Evolutionary conservation across 2,329 filamentous ascomycete species (phyloP), one percentile per base, ranked within the genome.

Genomic region (Penicillium digitatum): DNA sequence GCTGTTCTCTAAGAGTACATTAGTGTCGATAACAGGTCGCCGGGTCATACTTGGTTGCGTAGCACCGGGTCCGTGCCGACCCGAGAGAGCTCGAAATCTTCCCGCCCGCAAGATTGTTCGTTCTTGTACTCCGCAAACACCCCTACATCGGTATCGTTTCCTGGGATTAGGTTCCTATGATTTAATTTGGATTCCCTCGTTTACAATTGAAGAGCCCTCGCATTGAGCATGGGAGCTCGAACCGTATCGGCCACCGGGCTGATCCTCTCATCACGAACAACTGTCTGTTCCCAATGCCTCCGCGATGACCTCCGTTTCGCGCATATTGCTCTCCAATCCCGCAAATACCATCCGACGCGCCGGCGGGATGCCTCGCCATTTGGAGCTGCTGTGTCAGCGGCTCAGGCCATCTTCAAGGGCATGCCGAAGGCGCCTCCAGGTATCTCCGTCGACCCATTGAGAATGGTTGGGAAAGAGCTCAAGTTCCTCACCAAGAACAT

Each of bases 401-500:
- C 83, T 40, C 83, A 78, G 63, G 74, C 71, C 40, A 67, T 77
- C 50, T 72, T 78, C 62, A 76, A 78, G 58, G 71, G 75, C 35
- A 65, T 77, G 35, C 75, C 68, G 31, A 73, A 70, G 59, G 65
- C 67, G 44, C 69, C 73, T 37, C 62, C 72, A 14, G 82, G 83
- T 55, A 84, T 95, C 76, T 83, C 86, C 58, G 84, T 96, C 67
- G 93, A 97, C 72, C 93, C 93, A 32, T 82, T 97, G 68, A 85
- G 89, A 59, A 88, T 90, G 32, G 92, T 97, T 32, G 93, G 90
- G 59, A 95, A 96, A 76, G 93, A 97, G 79, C 90, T 99, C 86
- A 94, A 95, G 75, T 95, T 92, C 66, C 78, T 97, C 68, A 96
- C 89, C 11, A 91, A 91, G 52, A 96, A 97, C 67, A 95, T 97